A percentile compares a stretch with the other conserved stretches of the same genome.
Conservation (phyloP, 495 filamentous ascomycete species). For the Aspergillus conjunctus region DNA sequence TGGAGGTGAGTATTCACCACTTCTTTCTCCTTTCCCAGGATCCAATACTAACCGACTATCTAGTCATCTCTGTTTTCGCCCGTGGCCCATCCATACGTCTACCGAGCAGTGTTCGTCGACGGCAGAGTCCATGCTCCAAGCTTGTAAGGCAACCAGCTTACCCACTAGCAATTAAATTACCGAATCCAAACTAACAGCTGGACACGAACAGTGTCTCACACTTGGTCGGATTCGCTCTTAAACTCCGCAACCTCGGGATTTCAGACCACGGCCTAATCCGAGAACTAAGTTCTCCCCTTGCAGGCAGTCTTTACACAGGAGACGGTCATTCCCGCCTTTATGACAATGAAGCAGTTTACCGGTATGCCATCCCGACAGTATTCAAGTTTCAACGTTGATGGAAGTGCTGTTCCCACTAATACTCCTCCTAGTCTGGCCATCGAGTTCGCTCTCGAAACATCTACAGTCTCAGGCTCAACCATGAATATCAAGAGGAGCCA, state of each 20-base stretch:
- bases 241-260: slow-evolving; percentile 88
- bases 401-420: slow-evolving; percentile 19
- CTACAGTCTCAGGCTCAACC: slow-evolving; percentile 55
- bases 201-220: slow-evolving; percentile 68
- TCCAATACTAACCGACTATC: slow-evolving; percentile 22
- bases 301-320: slow-evolving; percentile 86
- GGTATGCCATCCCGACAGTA: slow-evolving; percentile 58
- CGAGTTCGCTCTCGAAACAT: slow-evolving; percentile 83
- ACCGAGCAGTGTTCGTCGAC: slow-evolving; percentile 91
- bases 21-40: not conserved
- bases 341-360: slow-evolving; percentile 86
- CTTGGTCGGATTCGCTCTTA: slow-evolving; percentile 88
- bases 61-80: slow-evolving; percentile 84
- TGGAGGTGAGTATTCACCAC: slow-evolving; percentile 62
- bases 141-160: slow-evolving; percentile 57
- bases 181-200: slow-evolving; percentile 7
- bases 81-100: slow-evolving; percentile 87
- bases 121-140: slow-evolving; percentile 89
- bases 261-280: slow-evolving; percentile 91
- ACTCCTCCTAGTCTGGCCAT: slow-evolving; percentile 66
- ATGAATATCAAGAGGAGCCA: slow-evolving; percentile 55
- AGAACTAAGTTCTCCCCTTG: slow-evolving; percentile 84
- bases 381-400: not conserved
- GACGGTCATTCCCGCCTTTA: slow-evolving; percentile 94
- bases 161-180: not conserved